phyloP scores from a whole-genome alignment of 441 rosid genomes.

The Adansonia grandidieri region DNA sequence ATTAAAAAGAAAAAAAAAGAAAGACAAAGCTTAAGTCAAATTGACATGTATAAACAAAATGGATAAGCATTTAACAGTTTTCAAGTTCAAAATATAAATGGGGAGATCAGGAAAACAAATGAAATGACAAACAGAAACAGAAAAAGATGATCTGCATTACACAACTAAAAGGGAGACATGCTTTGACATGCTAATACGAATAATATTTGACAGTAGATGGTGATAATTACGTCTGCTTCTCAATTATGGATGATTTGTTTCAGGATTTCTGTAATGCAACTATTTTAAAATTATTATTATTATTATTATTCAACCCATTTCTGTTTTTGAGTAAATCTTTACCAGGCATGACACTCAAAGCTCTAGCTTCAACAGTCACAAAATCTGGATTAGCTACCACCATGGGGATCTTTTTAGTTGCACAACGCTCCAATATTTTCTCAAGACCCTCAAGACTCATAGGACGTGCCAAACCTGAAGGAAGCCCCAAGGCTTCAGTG shows the following conservation, averaged over 20 bases:
- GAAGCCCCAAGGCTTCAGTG: conserved; percentile 62
- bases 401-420: conserved; percentile 76
- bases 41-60: neutral
- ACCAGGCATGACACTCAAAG: conserved; percentile 89
- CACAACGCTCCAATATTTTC: conserved; percentile 74
- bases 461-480: conserved; percentile 63
- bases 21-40: neutral
- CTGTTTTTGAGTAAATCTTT: conserved; percentile 21
- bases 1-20: neutral
- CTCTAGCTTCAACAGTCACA: conserved; percentile 90
- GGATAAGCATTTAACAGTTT: neutral
- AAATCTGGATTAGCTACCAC: conserved; percentile 92
- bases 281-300: neutral
- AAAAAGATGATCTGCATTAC: neutral
- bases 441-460: conserved; percentile 69
- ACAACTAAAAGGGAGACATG: neutral
- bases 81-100: neutral
- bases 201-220: neutral
- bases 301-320: neutral
- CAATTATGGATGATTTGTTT: conserved; percentile 3
- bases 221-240: neutral
- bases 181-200: neutral
- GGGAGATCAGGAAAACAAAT: neutral
- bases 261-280: neutral
- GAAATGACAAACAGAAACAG: neutral